A percentile compares a stretch with the other conserved stretches of the same genome.
phyloP scores from a whole-genome alignment of 2,329 filamentous ascomycete genomes.

The Nothophoma quercina region DNA sequence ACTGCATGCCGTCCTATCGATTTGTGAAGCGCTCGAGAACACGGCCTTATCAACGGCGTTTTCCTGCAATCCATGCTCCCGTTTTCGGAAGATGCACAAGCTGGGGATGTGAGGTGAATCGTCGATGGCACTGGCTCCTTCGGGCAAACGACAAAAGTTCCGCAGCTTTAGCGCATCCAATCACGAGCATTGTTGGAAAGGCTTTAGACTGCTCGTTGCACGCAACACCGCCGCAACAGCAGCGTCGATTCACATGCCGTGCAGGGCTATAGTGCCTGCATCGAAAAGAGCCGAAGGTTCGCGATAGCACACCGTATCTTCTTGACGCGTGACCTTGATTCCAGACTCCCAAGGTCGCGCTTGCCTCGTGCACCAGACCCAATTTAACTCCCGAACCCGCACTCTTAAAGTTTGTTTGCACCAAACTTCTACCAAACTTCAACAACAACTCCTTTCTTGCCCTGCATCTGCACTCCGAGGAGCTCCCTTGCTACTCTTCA shows the following conservation, averaged over 20 bases:
- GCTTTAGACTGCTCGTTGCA: not conserved
- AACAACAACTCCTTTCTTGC: slow-evolving; percentile 9
- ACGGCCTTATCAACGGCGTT: not conserved
- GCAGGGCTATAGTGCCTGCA: not conserved
- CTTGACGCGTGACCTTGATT: slow-evolving; percentile 15
- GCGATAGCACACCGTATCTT: slow-evolving; percentile 11
- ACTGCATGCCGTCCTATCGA: not conserved
- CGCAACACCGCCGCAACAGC: slow-evolving; percentile 1
- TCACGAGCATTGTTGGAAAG: slow-evolving; percentile 7
- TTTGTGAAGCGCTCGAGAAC: not conserved
- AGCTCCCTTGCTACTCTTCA: slow-evolving; percentile 34
- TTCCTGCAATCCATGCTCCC: not conserved
- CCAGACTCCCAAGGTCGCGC: slow-evolving; percentile 14
- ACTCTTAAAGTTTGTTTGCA: slow-evolving; percentile 8
- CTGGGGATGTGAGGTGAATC: not conserved
- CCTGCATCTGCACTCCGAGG: slow-evolving; percentile 20
- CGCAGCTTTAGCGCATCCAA: slow-evolving; percentile 3
- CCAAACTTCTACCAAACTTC: slow-evolving; percentile 8
- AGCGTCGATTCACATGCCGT: slow-evolving; percentile 11
- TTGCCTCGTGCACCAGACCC: slow-evolving; percentile 16
- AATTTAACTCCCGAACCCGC: slow-evolving; percentile 18
- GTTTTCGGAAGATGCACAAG: not conserved
- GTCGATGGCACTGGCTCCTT: slow-evolving; percentile 10
- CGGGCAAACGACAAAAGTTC: slow-evolving; percentile 2
- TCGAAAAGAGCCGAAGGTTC: slow-evolving; percentile 11